Conservation (phyloP, 2,329 filamentous ascomycete genomes). For the Cladosporium sp. region DNA sequence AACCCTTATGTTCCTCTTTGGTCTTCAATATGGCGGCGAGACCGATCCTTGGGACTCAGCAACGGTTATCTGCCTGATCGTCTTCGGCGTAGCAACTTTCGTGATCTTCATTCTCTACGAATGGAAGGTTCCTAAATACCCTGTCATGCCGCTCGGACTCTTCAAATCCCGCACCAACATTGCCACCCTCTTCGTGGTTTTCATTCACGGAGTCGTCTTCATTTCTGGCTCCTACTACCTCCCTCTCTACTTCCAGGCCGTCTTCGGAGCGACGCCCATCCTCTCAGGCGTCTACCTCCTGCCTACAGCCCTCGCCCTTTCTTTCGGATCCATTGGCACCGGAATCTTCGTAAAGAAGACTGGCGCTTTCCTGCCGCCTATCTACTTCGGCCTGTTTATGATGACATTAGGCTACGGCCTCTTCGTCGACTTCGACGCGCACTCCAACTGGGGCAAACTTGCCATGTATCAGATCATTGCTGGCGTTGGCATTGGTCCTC, state of each 20-base stretch:
- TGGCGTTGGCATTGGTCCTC: constrained; percentile 61
- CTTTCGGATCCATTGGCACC: constrained; percentile 30
- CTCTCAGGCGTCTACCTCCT: constrained; percentile 62
- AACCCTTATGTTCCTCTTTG: constrained; percentile 80
- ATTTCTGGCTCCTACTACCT: constrained; percentile 76
- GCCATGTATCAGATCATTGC: constrained; percentile 57
- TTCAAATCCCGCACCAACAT: constrained; percentile 65
- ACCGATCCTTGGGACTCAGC: constrained; percentile 70
- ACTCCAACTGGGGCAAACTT: constrained; percentile 35
- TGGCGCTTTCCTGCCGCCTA: constrained; percentile 49
- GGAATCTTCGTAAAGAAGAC: constrained; percentile 43
- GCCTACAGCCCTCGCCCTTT: constrained; percentile 32
- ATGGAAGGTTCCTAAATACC: constrained; percentile 68
- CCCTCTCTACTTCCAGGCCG: constrained; percentile 79
- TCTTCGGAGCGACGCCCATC: constrained; percentile 64
- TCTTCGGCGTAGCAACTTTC: constrained; percentile 62
- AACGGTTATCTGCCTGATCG: constrained; percentile 70
- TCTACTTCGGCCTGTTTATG: constrained; percentile 39
- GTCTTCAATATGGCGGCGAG: constrained; percentile 78
- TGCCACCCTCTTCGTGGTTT: constrained; percentile 61
- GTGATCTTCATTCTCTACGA: constrained; percentile 69
- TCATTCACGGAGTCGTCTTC: constrained; percentile 72
- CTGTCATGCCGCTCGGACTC: constrained; percentile 70
- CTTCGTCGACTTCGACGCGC: constrained; percentile 34
- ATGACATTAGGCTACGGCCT: constrained; percentile 37